These are phyloP conservation scores for Clonostachys rhizophaga DNA, from an alignment of 2,329 filamentous ascomycete genomes.

Conservation along the genomic window DNA sequence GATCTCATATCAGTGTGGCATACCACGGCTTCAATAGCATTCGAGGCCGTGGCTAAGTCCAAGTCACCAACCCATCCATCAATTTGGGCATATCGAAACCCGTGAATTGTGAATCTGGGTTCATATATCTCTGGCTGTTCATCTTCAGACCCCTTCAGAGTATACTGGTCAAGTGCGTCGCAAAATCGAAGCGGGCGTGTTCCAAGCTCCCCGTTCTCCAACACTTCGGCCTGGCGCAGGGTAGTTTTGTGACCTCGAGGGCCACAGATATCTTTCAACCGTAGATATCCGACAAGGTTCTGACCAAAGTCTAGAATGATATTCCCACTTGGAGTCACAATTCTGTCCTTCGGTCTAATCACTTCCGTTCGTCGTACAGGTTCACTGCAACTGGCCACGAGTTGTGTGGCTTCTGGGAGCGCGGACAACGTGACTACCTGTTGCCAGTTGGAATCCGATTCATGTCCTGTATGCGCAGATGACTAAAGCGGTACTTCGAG, in stretches of 20 bases:
- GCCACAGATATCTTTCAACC: not conserved
- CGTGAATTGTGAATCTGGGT: not conserved
- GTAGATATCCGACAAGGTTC: not conserved
- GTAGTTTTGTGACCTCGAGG: not conserved
- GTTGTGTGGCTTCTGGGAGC: not conserved
- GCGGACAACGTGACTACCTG: not conserved
- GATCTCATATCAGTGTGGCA: not conserved
- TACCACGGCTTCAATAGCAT: not conserved
- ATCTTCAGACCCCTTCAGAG: not conserved
- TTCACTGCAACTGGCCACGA: not conserved
- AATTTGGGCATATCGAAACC: not conserved
- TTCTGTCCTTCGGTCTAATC: not conserved
- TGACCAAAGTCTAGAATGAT: not conserved
- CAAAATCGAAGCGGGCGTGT: not conserved
- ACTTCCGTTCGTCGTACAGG: not conserved
- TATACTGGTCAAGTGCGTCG: not conserved
- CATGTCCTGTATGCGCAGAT: constrained; percentile 4
- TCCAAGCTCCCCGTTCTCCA: not conserved
- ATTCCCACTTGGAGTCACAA: not conserved
- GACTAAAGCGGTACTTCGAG: not conserved
- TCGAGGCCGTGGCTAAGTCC: not conserved
- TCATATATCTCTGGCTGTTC: not conserved
- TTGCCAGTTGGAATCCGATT: not conserved
- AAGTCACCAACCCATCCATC: not conserved
- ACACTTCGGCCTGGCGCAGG: not conserved